Evolutionary conservation across 352 stramenopile species (phyloP).

Genomic region (Phytophthora constricta): DNA sequence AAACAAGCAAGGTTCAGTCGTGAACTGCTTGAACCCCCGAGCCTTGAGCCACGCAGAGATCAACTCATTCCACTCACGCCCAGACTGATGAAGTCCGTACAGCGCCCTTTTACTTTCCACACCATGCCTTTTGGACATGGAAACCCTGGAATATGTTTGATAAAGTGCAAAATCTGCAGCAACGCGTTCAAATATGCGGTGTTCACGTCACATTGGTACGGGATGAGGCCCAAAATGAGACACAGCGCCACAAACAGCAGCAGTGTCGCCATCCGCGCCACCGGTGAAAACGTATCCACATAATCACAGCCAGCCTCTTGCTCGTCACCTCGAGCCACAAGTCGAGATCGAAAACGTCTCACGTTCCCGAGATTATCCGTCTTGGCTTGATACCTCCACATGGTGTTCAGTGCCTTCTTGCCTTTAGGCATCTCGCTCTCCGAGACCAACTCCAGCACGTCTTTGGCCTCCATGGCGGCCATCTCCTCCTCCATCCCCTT

Average conservation of each 20-base stretch:
- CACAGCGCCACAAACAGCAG: not conserved
- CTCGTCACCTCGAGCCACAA: not conserved
- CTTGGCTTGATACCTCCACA: not conserved
- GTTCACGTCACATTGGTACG: slow-evolving; percentile 7
- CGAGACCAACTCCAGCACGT: not conserved
- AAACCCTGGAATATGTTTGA: slow-evolving; percentile 1
- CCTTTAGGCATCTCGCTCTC: not conserved
- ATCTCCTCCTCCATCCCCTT: slow-evolving; percentile 13
- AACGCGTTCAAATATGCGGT: slow-evolving; percentile 14
- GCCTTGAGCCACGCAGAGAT: slow-evolving; percentile 1
- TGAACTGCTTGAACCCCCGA: not conserved
- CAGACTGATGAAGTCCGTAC: slow-evolving; percentile 11
- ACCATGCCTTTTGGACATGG: not conserved
- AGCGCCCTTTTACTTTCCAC: slow-evolving; percentile 5
- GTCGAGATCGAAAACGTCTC: not conserved
- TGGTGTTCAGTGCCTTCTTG: not conserved
- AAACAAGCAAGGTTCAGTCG: slow-evolving; percentile 13
- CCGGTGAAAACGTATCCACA: not conserved
- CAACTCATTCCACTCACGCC: slow-evolving; percentile 9
- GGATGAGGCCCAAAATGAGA: not conserved
- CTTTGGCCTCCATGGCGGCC: slow-evolving; percentile 8
- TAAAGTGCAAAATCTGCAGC: slow-evolving; percentile 7
- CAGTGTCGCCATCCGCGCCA: not conserved
- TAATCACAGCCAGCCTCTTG: not conserved
- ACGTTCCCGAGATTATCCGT: not conserved